A percentile compares a stretch with the other conserved stretches of the same genome.
These are phyloP conservation scores for Schizothecium vesticola DNA, from an alignment of 495 filamentous ascomycete species.

Conservation along the genomic window DNA sequence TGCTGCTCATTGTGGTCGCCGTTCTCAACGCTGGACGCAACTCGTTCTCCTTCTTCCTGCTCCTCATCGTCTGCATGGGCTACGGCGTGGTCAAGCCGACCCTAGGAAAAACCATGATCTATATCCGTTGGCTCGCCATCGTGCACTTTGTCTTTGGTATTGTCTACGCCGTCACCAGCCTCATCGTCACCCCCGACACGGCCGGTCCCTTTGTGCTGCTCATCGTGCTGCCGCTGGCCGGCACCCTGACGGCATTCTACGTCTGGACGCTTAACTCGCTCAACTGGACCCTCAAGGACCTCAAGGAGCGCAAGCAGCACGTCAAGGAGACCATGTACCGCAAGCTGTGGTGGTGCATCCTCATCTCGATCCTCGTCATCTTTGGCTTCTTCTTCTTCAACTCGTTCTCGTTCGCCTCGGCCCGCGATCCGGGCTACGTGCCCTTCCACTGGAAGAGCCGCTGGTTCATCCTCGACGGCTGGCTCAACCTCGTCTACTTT, in stretches of 20 bases:
- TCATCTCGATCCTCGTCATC: constrained; percentile 86
- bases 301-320: constrained; percentile 87
- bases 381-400: constrained; percentile 96
- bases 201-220: constrained; percentile 83
- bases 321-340: constrained; percentile 95
- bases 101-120: constrained; percentile 91
- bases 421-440: constrained; percentile 76
- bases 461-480: constrained; percentile 97
- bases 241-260: constrained; percentile 93
- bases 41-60: constrained; percentile 96
- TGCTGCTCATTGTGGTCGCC: constrained; percentile 81
- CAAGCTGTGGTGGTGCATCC: constrained; percentile 97
- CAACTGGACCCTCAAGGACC: constrained; percentile 90
- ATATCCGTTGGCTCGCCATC: constrained; percentile 83
- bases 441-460: constrained; percentile 93
- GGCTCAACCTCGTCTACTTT: constrained; percentile 95
- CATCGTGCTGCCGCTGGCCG: constrained; percentile 88
- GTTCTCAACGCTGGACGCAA: constrained; percentile 90
- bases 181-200: constrained; percentile 78
- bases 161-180: constrained; percentile 83
- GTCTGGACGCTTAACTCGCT: constrained; percentile 98
- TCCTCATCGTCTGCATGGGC: constrained; percentile 98
- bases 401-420: constrained; percentile 85
- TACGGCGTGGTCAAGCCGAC: constrained; percentile 96
- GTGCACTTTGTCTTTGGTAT: constrained; percentile 93